phyloP scores from a whole-genome alignment of 2,329 filamentous ascomycete species.

The Arthrobotrys sinensis region DNA sequence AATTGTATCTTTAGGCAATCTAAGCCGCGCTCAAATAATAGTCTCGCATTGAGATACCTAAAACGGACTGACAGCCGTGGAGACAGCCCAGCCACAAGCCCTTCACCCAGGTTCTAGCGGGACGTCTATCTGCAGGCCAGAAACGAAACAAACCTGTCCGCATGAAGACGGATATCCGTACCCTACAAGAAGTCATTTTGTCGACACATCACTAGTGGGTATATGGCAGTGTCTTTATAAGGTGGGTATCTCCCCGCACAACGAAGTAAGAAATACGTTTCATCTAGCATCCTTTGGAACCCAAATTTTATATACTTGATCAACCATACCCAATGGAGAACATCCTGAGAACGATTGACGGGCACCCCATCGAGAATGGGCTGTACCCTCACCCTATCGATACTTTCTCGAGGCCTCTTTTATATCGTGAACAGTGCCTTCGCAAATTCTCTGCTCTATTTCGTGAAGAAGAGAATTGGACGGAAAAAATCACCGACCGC shows the following conservation, averaged over 20 bases:
- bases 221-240: background rate
- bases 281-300: too few relatives aligned
- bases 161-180: background rate
- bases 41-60: slow-evolving; percentile 4
- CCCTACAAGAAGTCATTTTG: background rate
- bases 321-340: background rate
- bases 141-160: slow-evolving; percentile 17
- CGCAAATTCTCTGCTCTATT: slow-evolving; percentile 16
- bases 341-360: background rate
- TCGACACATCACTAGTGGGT: background rate
- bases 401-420: slow-evolving; percentile 4
- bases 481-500: slow-evolving; percentile 10
- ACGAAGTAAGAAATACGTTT: background rate
- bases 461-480: slow-evolving; percentile 29
- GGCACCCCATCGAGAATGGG: background rate
- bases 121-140: background rate
- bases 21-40: background rate
- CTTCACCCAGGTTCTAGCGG: background rate
- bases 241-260: background rate
- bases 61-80: background rate
- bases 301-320: too few relatives aligned
- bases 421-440: slow-evolving; percentile 25
- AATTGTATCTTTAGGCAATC: background rate
- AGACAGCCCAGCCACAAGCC: background rate
- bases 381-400: slow-evolving; percentile 11